These are phyloP conservation scores for Suillus fuscotomentosus DNA, from an alignment of 768 basidiomycete genomes.

Conservation along the genomic window DNA sequence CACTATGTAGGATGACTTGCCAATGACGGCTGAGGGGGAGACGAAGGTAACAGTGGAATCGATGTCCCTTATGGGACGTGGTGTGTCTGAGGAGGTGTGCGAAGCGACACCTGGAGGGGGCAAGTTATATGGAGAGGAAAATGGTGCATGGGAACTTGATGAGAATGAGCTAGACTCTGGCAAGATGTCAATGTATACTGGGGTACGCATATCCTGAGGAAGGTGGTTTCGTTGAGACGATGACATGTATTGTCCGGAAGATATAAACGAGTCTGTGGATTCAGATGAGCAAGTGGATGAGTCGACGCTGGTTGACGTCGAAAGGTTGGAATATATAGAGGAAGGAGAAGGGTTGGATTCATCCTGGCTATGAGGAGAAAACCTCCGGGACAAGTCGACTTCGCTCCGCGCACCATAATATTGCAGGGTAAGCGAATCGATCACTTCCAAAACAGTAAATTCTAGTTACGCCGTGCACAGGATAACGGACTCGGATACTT, in stretches of 20 bases:
- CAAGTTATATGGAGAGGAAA: neutral
- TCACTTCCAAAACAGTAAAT: constrained; percentile 29
- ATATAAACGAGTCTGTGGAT: constrained; percentile 15
- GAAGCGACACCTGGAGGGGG: neutral
- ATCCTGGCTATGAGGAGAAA: constrained; percentile 14
- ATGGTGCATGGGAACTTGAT: neutral
- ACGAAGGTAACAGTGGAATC: constrained; percentile 70
- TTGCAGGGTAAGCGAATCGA: constrained; percentile 30
- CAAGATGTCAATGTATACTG: constrained; percentile 34
- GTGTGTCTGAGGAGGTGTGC: constrained; percentile 21
- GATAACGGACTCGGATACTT: constrained; percentile 28
- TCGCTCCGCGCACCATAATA: constrained; percentile 27
- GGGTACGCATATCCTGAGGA: constrained; percentile 22
- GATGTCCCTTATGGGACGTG: constrained; percentile 56
- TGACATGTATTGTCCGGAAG: constrained; percentile 19
- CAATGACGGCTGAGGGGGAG: constrained; percentile 45
- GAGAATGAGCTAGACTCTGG: constrained; percentile 18
- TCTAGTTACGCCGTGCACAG: constrained; percentile 2
- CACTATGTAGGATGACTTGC: constrained; percentile 57
- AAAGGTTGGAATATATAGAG: constrained; percentile 24
- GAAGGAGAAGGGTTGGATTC: constrained; percentile 16
- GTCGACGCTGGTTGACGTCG: constrained; percentile 4
- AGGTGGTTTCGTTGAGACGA: constrained; percentile 23
- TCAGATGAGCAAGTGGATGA: constrained; percentile 16
- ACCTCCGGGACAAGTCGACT: constrained; percentile 19